Evolutionary conservation across 306 rosid species (phyloP).

Genomic region (Arachis hypogaea): DNA sequence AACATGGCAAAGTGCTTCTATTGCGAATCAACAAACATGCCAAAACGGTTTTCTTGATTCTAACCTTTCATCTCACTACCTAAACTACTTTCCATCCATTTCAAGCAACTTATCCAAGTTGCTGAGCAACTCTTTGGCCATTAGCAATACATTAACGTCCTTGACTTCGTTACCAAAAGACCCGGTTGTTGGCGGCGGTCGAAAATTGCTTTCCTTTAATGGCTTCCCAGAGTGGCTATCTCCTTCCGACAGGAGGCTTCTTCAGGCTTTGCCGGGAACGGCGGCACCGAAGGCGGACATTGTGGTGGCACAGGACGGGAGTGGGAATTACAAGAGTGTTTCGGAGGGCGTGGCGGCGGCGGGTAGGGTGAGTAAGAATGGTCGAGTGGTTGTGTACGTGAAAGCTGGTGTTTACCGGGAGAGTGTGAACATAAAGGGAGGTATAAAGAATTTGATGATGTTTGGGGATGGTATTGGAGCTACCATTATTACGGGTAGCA

Average conservation of each 20-base stretch:
- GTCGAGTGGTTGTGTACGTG: conserved; percentile 54
- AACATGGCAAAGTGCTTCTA: conserved; percentile 80
- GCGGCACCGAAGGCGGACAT: conserved; percentile 45
- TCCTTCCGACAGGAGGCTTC: conserved; percentile 54
- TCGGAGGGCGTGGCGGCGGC: conserved; percentile 63
- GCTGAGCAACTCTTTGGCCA: conserved; percentile 70
- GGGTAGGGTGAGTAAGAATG: conserved; percentile 39
- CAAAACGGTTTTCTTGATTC: conserved; percentile 67
- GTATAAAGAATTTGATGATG: conserved; percentile 61
- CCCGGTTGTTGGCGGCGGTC: too few species aligned
- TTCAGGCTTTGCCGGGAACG: conserved; percentile 27
- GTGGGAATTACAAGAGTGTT: conserved; percentile 60
- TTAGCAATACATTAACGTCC: neutral
- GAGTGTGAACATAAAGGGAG: conserved; percentile 49
- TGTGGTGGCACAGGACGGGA: conserved; percentile 77
- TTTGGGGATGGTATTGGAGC: conserved; percentile 77
- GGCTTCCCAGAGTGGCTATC: conserved; percentile 64
- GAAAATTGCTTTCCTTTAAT: too few species aligned
- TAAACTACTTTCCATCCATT: conserved; percentile 50
- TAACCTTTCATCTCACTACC: conserved; percentile 41
- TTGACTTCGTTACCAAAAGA: too few species aligned
- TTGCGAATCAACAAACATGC: conserved; percentile 80
- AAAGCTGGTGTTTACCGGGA: conserved; percentile 76
- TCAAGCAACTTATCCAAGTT: conserved; percentile 65
- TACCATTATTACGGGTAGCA: conserved; percentile 54